Evolutionary conservation across 257 asterid species (phyloP).

Genomic region (Fraxinus quadrangulata): DNA sequence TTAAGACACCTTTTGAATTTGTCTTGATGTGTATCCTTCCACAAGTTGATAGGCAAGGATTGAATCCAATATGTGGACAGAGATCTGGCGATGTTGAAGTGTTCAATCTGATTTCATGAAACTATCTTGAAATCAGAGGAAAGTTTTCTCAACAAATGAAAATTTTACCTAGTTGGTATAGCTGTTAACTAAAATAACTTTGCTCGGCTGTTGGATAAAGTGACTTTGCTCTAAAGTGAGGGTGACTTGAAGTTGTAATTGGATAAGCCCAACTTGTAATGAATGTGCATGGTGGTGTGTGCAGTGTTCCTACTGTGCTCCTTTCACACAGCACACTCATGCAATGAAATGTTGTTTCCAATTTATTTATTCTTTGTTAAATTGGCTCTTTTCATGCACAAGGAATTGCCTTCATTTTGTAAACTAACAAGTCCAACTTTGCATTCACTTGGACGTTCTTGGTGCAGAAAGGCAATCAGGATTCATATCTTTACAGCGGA

Average conservation of each 20-base stretch:
- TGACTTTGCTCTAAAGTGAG: neutral
- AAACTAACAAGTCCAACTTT: neutral
- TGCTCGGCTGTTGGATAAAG: neutral
- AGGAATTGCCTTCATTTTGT: neutral
- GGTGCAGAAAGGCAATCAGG: slow-evolving; percentile 52
- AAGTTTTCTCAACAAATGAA: neutral
- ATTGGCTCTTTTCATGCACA: neutral
- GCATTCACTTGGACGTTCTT: neutral
- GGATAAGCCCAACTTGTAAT: neutral
- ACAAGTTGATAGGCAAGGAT: neutral
- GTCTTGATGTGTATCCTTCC: neutral
- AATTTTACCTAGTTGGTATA: neutral
- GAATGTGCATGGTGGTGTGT: neutral
- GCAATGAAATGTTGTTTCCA: neutral
- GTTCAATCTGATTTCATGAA: neutral
- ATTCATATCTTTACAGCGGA: slow-evolving; percentile 55
- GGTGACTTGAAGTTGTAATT: neutral
- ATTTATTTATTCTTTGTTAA: neutral
- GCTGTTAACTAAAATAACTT: neutral
- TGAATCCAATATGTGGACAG: neutral
- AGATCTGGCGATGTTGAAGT: neutral
- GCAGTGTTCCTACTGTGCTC: neutral
- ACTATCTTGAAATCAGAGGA: neutral
- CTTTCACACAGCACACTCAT: slow-evolving; percentile 9
- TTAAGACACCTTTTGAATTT: neutral